Base-by-base conservation (phyloP, 2,329 filamentous ascomycete genomes). In the Hypoxylon sp. region DNA sequence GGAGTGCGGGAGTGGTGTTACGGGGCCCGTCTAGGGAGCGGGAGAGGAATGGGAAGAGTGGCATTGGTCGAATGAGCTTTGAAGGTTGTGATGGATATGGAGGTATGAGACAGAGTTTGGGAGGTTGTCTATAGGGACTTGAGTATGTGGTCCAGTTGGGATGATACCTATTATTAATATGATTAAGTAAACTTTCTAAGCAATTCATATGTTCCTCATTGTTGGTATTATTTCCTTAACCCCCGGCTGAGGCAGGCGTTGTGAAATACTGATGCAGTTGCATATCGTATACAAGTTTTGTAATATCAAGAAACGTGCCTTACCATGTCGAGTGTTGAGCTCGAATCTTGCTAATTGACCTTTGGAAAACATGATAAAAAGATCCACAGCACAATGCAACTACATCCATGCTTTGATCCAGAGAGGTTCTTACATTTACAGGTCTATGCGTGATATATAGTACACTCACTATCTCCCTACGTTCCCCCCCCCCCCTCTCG, bases 1-100 rank as follows among this genome's bases (percentile, higher is more conserved):
- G 49, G 44, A 52, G 37, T 82, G 80, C 57, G 74, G 77, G 72
- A 67, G 59, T 1, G 76, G 75, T 41, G 63, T 52, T n/a, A 7
- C 34, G 48, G 30, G 75, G 20, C 79, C 79, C 32, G 76, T 79
- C 22, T 79, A 70, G 69, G 41, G 15, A 26, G 5, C 44, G 37
- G 34, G 51, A 34, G 19, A 3, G 41, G 30, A 7, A 19, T 28
- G 43, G 41, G 22, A 20, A 17, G 37, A 5, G n/a, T 34, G 11
- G 24, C n/a, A 24, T n/a, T 15, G 15, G 44, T 30, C 8, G 34
- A 4, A 32, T 13, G 28, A 6, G 30, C 39, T 43, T 19, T 43
- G 34, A 32, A 17, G 19, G 51, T 46, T 34, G 30, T 10, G 28
- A 3, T 37, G n/a, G n/a, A 32, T 15, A 15, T 17, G 26, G 19